These are phyloP conservation scores for Pythium monospermum DNA, from an alignment of 352 stramenopile genomes.

Conservation along the genomic window DNA sequence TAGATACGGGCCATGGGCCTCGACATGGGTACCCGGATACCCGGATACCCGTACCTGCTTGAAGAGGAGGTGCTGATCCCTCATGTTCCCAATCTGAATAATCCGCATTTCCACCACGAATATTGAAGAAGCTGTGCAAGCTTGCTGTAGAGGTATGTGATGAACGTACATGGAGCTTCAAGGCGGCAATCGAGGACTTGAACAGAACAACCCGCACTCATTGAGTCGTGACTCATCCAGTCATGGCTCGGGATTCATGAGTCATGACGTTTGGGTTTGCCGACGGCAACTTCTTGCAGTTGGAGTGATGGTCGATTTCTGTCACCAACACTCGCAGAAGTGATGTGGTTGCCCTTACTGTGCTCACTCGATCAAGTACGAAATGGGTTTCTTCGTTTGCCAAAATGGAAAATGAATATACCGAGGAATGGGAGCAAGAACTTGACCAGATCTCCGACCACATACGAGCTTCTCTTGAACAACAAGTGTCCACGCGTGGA, in stretches of 20 bases:
- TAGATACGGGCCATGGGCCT: constrained; percentile 1
- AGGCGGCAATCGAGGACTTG: no score
- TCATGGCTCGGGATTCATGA: no score
- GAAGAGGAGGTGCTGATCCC: constrained; percentile 9
- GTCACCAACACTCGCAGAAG: constrained; percentile 9
- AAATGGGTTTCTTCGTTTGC: background rate
- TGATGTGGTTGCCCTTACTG: constrained; percentile 1
- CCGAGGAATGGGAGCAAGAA: constrained; percentile 5
- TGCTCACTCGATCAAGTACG: constrained; percentile 6
- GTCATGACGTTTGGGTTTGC: background rate
- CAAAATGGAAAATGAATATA: background rate
- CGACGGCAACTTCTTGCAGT: constrained; percentile 17
- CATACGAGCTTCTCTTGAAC: background rate
- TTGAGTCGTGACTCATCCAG: no score
- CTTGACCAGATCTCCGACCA: constrained; percentile 10
- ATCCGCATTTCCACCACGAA: no score
- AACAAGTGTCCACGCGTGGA: background rate
- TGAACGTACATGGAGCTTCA: no score
- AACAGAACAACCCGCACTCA: no score
- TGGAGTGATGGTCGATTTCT: constrained; percentile 17
- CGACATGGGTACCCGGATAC: background rate
- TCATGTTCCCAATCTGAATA: constrained; percentile 5
- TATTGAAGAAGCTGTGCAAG: no score
- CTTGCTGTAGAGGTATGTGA: no score
- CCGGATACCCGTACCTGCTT: constrained; percentile 5